These are phyloP conservation scores for Salix dunnii DNA, from an alignment of 345 rosid genomes.

Conservation along the genomic window DNA sequence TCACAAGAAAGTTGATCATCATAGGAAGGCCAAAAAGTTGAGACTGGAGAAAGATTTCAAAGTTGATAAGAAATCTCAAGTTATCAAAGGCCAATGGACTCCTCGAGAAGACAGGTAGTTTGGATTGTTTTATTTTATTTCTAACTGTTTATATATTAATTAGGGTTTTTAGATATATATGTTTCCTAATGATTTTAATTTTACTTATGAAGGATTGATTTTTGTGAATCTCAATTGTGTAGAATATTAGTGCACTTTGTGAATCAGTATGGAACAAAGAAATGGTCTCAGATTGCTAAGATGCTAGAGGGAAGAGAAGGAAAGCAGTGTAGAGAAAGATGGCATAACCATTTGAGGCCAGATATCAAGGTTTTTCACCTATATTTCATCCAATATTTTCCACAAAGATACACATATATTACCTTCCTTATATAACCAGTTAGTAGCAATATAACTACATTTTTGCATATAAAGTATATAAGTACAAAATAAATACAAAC, in stretches of 20 bases:
- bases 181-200: not conserved
- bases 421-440: not conserved
- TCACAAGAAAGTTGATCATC: conserved; percentile 16
- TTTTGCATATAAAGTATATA: not conserved
- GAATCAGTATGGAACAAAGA: conserved; percentile 46
- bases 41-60: conserved; percentile 18
- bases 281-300: conserved; percentile 69
- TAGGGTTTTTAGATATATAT: not conserved
- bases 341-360: conserved; percentile 85
- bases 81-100: conserved; percentile 76
- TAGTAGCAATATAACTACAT: not conserved
- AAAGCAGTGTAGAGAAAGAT: conserved; percentile 86
- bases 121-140: not conserved
- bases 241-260: conserved; percentile 55
- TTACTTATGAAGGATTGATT: not conserved
- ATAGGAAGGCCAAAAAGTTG: conserved; percentile 20
- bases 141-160: too few species aligned
- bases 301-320: conserved; percentile 62
- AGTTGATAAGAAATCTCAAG: conserved; percentile 20
- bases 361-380: conserved; percentile 59
- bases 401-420: not conserved
- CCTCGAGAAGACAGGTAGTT: conserved; percentile 51
- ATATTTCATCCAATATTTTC: not conserved
- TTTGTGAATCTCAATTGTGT: not conserved
- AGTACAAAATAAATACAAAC: too few species aligned